Evolutionary conservation across 2,329 filamentous ascomycete genomes (phyloP), one percentile per base, ranked within the genome.

Genomic region (Exophiala sp.): DNA sequence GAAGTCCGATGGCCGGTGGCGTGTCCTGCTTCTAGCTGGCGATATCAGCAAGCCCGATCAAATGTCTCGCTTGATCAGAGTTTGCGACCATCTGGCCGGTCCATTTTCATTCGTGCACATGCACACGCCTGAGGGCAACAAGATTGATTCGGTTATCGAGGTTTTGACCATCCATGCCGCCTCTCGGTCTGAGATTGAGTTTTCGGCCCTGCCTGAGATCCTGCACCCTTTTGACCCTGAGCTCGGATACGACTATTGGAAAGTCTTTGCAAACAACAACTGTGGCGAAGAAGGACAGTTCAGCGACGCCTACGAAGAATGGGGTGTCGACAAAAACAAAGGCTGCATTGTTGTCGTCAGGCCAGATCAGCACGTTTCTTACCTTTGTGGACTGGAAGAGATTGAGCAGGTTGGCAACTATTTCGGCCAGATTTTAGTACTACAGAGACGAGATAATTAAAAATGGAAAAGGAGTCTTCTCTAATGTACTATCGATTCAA

Each of bases 301-400:
- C 30, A 75, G 74, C 0, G 58, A 70, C 7, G 70, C 73, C 0
- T 80, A 64, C 60, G 68, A 74, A 50, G 73, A 71, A 2, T 82
- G 81, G 50, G 82, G 81, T 0, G 70, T 88, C 1, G 72, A 80
- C 56, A 63, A 58, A 14, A 67, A 74, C 45, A 65, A 65, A n/a
- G 82, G 83, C 0, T 80, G 77, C 53, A 66, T 80, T 2, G 75
- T 84, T 0, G 67, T 82, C 1, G 68, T 81, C 2, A 65, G 84
- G 43, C 84, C 84, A 2, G 84, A 88, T 68, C 81, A 84, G 61
- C 81, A 87, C 64, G 76, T 86, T 22, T 48, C 52, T n/a, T 65
- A 34, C 13, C 30, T 59, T 22, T 52, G 57, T 6, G 29, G 27
- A 1, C n/a, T 57, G 27, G 57, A 59, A 14, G 57, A 50, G 13